Base-by-base conservation (phyloP, 176 grass and related monocot species). In the Puccinellia tenuiflora region DNA sequence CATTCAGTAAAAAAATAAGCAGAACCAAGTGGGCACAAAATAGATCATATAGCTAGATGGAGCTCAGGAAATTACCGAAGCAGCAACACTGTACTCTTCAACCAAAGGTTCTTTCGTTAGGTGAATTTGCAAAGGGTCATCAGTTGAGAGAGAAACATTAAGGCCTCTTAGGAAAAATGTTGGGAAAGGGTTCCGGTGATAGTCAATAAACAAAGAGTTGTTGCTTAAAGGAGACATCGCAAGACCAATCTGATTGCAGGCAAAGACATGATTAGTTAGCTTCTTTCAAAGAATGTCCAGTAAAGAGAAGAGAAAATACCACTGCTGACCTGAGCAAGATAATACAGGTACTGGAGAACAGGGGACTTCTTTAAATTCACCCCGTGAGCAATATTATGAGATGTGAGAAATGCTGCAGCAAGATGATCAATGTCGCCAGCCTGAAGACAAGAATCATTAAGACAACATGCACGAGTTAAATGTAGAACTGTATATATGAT, bases 171-270 rank as follows among this genome's bases (percentile, higher is more conserved):
- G 69, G 46, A 95, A 97, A 86, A 95, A 97, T 55, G 81, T 92
- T 5, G 86, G 92, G 47, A 97, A 97, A 51, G 95, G 95, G 82
- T 97, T 97, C 68, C 95, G 86, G 76, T 97, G 95, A 37, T 97
- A 97, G 73, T 97, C 90, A 68, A 97, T 90, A 82, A 97, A 97
- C 71, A 95, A 57, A 12, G 92, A 97, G 61, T 95, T 97, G 90
- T 97, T 97, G 81, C 95, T 97, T 38, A 97, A 88, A 67, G 95
- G 92, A 91, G 95, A 97, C 95, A 97, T 95, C 24, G 95, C 95
- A 63, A 97, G 88, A 78, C 95, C 95, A 92, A 97, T 95, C 95
- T 97, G 82, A 73, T 81, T 55, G 7, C 28, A 88, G 39, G 26
- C n/a, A 80, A 86, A 80, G 15, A 86, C 39, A 63, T 33, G 39